Base-by-base conservation (phyloP, 1,284 basidiomycete genomes). In the Leccinum variabile region DNA sequence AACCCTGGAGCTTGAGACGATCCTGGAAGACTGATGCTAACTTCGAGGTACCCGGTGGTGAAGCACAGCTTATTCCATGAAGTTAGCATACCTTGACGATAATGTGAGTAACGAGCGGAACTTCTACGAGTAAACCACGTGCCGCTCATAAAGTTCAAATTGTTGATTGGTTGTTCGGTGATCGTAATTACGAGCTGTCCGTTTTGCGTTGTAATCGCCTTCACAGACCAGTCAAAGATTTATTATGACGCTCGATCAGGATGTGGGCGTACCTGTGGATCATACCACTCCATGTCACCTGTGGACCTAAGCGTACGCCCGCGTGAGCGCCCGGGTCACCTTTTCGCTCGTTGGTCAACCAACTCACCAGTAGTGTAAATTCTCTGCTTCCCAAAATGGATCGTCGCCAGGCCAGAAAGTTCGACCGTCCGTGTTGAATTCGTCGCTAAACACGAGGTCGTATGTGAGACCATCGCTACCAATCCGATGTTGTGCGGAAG, bases 1-100 rank as follows among this genome's bases (percentile, higher is more conserved):
- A 90, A 82, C 11, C 95, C 95, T n/a, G 89, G 84, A 3, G 87
- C 81, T 53, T 78, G 71, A 4, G 83, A 80, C 18, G 78, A 78
- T 2, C 95, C 95, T n/a, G 95, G 95, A 66, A 97, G 78, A 69
- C 89, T 92, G 22, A 96, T 75, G 14, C 83, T 82, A 16, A 89
- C 85, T 74, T 96, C 94, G 61, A 98, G 81, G 72, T 95, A 95
- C 1, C 95, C 96, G 0, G 92, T 94, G 3, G 90, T 97, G 76
- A 97, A 98, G 78, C 96, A 97, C 65, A 98, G 78, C 75, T 95
- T 92, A 77, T 96, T 97, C 95, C 95, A 97, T 5, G 85, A 80
- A 63, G 84, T 83, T 32, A 93, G 64, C 91, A 92, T 92, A 35
- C 87, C 89, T 86, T 66, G 57, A 54, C 2, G 58, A 56, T 41